Conservation (phyloP, 108 stramenopile genomes). For the Conticribra weissflogii region DNA sequence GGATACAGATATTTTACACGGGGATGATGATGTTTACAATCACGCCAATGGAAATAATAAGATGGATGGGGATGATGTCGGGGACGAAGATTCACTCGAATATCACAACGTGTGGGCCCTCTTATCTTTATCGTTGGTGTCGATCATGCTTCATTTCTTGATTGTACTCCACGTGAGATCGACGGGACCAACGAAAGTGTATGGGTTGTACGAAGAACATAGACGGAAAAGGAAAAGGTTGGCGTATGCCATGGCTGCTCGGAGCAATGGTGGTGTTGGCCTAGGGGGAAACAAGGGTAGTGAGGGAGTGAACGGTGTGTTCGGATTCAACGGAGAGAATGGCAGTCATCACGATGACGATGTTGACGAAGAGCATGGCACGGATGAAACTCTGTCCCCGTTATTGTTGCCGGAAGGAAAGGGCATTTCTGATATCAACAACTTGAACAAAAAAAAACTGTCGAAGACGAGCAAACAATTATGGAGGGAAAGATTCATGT, state of each 20-base stretch:
- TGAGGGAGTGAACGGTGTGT: too few species aligned
- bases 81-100: conserved; percentile 2
- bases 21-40: background rate
- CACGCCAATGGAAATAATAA: conserved; percentile 10
- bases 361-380: conserved; percentile 19
- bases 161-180: conserved; percentile 79
- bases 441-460: conserved; percentile 9
- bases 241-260: conserved; percentile 44
- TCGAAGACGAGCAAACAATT: conserved; percentile 27
- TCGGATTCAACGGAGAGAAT: conserved; percentile 13
- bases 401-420: conserved; percentile 37
- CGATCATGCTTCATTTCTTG: conserved; percentile 69
- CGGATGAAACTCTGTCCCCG: conserved; percentile 30
- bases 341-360: conserved; percentile 24
- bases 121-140: conserved; percentile 55
- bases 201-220: conserved; percentile 37
- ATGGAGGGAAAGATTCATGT: conserved; percentile 41
- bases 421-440: conserved; percentile 2
- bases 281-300: too few species aligned
- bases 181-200: conserved; percentile 61
- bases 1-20: conserved; percentile 7
- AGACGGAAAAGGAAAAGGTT: conserved; percentile 44
- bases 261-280: conserved; percentile 22
- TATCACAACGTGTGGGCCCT: conserved; percentile 55
- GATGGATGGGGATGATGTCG: background rate